These are phyloP conservation scores for Aphanomyces stellatus DNA, from an alignment of 352 stramenopile genomes.

Conservation along the genomic window DNA sequence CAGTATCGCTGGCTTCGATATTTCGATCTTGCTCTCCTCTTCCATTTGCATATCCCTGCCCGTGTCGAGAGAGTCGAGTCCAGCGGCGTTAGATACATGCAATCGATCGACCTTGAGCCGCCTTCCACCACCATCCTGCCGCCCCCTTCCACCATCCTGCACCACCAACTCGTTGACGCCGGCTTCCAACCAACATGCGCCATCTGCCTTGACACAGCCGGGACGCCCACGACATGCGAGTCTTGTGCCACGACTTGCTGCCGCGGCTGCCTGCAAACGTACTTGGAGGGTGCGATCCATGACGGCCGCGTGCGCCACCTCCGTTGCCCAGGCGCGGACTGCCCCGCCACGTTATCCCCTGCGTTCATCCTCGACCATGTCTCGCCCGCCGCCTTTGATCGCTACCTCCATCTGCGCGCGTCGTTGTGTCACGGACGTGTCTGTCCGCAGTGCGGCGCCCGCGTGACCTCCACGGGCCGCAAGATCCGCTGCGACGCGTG, in stretches of 20 bases:
- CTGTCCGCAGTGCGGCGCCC: background rate
- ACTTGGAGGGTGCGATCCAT: background rate
- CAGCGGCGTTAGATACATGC: too few species aligned
- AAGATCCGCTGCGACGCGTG: background rate
- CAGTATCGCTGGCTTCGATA: too few species aligned
- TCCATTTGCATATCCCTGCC: too few species aligned
- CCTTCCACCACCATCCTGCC: too few species aligned
- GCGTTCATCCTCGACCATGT: slow-evolving; percentile 1
- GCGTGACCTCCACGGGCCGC: background rate
- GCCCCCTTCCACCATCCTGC: too few species aligned
- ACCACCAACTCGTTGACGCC: too few species aligned
- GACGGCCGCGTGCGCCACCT: slow-evolving; percentile 6
- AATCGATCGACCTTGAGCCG: too few species aligned
- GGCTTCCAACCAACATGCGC: too few species aligned
- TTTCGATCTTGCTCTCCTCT: too few species aligned
- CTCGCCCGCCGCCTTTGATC: slow-evolving; percentile 2
- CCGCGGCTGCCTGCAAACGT: background rate
- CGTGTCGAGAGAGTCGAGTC: too few species aligned
- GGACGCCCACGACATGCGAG: background rate
- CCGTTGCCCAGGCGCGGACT: background rate
- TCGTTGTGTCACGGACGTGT: background rate
- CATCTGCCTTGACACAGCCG: slow-evolving; percentile 1
- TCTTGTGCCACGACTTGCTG: background rate
- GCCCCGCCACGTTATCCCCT: background rate
- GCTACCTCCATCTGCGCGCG: background rate